phyloP scores from a whole-genome alignment of 495 filamentous ascomycete genomes.

The Friedmanniomyces endolithicus region DNA sequence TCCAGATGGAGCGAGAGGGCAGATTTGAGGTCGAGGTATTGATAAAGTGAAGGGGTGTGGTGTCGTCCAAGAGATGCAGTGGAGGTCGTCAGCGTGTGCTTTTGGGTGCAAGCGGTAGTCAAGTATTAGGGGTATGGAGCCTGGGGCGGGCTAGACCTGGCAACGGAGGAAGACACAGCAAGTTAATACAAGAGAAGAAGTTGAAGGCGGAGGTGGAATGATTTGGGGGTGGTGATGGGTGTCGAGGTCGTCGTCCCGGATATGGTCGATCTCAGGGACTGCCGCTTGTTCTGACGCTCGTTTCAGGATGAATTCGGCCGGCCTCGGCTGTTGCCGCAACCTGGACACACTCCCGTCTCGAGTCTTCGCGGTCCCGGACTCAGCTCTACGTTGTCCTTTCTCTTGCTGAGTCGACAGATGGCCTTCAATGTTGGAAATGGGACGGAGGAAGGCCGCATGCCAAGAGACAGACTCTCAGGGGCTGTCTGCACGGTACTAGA shows the following conservation, averaged over 20 bases:
- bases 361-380: no score
- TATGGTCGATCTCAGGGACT: no score
- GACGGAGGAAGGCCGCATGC: no score
- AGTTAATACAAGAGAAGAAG: neutral
- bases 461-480: no score
- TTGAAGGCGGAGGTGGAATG: neutral
- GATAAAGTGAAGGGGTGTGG: neutral
- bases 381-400: no score
- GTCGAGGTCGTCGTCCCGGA: neutral
- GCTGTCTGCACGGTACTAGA: no score
- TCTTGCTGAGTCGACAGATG: no score
- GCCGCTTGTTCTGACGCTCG: no score
- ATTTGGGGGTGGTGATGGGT: neutral
- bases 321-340: no score
- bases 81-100: neutral
- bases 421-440: no score
- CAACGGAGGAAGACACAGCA: neutral
- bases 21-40: neutral
- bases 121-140: neutral
- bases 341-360: no score
- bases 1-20: neutral
- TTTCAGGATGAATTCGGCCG: no score
- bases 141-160: neutral
- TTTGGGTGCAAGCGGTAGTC: neutral
- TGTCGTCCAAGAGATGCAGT: neutral